phyloP scores from a whole-genome alignment of 768 basidiomycete species.

The Cyclocybe cylindracea region DNA sequence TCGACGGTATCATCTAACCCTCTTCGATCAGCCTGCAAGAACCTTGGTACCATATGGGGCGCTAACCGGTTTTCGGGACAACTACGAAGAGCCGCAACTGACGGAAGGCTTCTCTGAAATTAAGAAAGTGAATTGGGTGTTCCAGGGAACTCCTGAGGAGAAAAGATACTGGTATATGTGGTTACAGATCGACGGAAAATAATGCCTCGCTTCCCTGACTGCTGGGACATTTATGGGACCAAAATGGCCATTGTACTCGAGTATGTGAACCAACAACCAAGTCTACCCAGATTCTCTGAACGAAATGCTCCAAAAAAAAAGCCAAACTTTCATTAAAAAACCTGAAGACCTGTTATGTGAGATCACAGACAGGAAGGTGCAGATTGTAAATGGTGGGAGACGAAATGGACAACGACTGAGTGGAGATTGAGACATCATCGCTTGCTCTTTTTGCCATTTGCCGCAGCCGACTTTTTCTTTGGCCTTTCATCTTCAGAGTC shows the following conservation, averaged over 20 bases:
- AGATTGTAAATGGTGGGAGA: neutral
- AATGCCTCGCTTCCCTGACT: conserved; percentile 4
- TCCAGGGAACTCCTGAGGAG: conserved; percentile 76
- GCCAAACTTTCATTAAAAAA: too few relatives aligned
- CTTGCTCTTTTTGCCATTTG: conserved; percentile 45
- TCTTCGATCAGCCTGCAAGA: conserved; percentile 41
- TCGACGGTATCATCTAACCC: neutral
- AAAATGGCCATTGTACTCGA: too few relatives aligned
- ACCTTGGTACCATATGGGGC: conserved; percentile 60
- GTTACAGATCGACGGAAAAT: conserved; percentile 79
- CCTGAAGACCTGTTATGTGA: too few relatives aligned
- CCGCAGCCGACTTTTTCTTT: conserved; percentile 47
- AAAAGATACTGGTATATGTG: conserved; percentile 78
- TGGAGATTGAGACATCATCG: conserved; percentile 5
- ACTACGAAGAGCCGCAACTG: conserved; percentile 64
- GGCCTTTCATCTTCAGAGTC: conserved; percentile 51
- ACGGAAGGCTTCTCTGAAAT: conserved; percentile 81
- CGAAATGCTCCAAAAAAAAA: too few relatives aligned
- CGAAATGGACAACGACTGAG: neutral
- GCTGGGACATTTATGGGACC: too few relatives aligned
- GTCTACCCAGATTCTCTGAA: too few relatives aligned
- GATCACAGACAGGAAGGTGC: neutral
- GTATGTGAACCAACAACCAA: too few relatives aligned
- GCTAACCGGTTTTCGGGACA: conserved; percentile 56
- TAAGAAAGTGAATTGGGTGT: conserved; percentile 76